These are phyloP conservation scores for Globisporangium abappressorium DNA, from an alignment of 352 stramenopile species.

Conservation along the genomic window DNA sequence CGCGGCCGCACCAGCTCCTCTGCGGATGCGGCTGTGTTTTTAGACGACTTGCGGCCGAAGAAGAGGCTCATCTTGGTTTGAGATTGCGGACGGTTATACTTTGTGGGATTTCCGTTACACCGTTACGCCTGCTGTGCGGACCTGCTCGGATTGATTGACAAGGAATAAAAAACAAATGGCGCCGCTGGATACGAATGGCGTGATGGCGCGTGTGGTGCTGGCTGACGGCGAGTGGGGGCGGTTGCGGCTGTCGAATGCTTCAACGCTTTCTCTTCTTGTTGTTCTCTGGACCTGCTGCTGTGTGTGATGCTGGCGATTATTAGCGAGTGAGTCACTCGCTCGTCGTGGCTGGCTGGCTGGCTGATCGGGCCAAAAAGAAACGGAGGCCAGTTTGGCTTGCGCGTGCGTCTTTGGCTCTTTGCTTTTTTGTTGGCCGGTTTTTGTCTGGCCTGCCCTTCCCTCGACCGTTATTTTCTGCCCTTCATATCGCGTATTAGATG, in stretches of 20 bases:
- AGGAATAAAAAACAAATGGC: neutral
- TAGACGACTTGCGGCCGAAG: slow-evolving; percentile 16
- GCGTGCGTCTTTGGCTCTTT: neutral
- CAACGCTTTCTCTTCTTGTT: neutral
- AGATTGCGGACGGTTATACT: neutral
- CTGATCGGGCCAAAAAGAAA: neutral
- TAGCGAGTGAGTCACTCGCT: neutral
- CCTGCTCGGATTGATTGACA: neutral
- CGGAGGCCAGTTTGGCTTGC: neutral
- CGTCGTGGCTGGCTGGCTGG: neutral
- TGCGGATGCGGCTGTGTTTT: neutral
- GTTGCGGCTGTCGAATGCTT: neutral
- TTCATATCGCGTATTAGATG: neutral
- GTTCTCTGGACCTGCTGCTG: neutral
- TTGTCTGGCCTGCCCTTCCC: neutral
- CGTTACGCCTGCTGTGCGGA: neutral
- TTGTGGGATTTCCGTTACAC: neutral
- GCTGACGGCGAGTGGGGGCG: neutral
- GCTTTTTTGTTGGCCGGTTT: neutral
- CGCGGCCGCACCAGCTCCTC: slow-evolving; percentile 1
- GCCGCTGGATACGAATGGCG: neutral
- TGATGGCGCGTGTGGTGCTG: neutral
- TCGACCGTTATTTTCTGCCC: neutral
- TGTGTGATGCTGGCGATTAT: neutral
- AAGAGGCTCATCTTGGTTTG: slow-evolving; percentile 10